phyloP scores from a whole-genome alignment of 2,329 filamentous ascomycete genomes.

The Rhynchosporium graminicola region DNA sequence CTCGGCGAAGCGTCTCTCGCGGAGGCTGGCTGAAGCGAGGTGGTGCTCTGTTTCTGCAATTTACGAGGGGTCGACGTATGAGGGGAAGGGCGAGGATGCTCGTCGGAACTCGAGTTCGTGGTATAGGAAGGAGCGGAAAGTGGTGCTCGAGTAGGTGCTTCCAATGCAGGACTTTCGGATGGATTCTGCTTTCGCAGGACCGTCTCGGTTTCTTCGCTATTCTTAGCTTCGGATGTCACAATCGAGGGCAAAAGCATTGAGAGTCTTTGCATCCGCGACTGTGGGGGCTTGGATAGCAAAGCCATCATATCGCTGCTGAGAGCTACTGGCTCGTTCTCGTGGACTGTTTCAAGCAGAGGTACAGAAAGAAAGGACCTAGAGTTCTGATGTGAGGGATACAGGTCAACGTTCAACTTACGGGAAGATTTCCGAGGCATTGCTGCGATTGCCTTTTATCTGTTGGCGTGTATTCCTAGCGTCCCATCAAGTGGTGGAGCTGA shows the following conservation, averaged over 20 bases:
- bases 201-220: conserved; percentile 5
- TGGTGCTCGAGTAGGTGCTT: conserved; percentile 2
- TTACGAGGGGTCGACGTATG: neutral
- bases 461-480: neutral
- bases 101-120: neutral
- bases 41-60: conserved; percentile 9
- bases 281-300: conserved; percentile 6
- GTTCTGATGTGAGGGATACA: neutral
- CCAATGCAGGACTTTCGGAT: neutral
- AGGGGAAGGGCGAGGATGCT: neutral
- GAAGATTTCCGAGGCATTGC: conserved; percentile 3
- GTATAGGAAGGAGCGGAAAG: conserved; percentile 1
- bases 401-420: conserved; percentile 4
- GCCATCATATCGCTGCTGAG: conserved; percentile 4
- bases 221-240: conserved; percentile 14
- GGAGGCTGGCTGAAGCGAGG: conserved; percentile 4
- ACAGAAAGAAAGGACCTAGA: conserved; percentile 1
- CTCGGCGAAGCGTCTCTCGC: conserved; percentile 12
- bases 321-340: conserved; percentile 11
- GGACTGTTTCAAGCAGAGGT: neutral
- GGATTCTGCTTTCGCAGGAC: conserved; percentile 8
- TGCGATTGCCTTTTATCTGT: neutral
- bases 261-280: conserved; percentile 15
- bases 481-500: neutral
- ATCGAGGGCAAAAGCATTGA: conserved; percentile 8